Percentiles rank a stretch among this genome's conserved stretches.
Evolutionary conservation across 306 rosid species (phyloP).

Genomic region (Ziziphus jujuba): DNA sequence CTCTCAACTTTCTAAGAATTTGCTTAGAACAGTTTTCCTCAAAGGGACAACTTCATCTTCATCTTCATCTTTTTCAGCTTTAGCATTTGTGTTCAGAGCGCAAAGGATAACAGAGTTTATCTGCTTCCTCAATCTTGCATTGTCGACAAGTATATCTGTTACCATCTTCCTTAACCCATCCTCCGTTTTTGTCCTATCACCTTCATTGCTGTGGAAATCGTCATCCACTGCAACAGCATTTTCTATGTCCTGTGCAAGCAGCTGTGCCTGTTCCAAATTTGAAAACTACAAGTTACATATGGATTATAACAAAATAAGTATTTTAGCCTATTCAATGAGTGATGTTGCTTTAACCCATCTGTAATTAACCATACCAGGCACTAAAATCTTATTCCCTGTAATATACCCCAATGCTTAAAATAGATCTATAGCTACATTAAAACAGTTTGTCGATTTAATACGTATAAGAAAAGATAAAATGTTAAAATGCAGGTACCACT

Average conservation of each 20-base stretch:
- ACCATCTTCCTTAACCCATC: slow-evolving; percentile 69
- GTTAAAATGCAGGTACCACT: neutral
- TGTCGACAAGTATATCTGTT: slow-evolving; percentile 70
- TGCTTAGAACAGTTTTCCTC: slow-evolving; percentile 64
- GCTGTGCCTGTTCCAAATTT: slow-evolving; percentile 75
- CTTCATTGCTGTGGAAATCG: slow-evolving; percentile 26
- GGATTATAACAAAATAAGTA: too few species aligned
- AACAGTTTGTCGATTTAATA: too few species aligned
- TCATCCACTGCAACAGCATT: slow-evolving; percentile 38
- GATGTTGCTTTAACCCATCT: too few species aligned
- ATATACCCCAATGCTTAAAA: too few species aligned
- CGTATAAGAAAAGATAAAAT: neutral
- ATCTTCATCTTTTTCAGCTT: slow-evolving; percentile 35
- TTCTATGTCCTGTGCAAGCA: slow-evolving; percentile 74
- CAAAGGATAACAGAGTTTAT: slow-evolving; percentile 72
- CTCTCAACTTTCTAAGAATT: slow-evolving; percentile 56
- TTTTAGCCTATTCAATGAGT: too few species aligned
- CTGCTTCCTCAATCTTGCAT: slow-evolving; percentile 77
- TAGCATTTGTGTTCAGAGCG: slow-evolving; percentile 51
- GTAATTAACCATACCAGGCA: too few species aligned
- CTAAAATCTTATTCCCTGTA: too few species aligned
- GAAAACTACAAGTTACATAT: neutral
- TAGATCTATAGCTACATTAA: neutral
- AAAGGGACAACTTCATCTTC: slow-evolving; percentile 43
- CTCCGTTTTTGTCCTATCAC: slow-evolving; percentile 34